Percentiles rank a stretch among this genome's conserved stretches.
Conservation (phyloP, 2,329 filamentous ascomycete species). For the Penicillium sp. region DNA sequence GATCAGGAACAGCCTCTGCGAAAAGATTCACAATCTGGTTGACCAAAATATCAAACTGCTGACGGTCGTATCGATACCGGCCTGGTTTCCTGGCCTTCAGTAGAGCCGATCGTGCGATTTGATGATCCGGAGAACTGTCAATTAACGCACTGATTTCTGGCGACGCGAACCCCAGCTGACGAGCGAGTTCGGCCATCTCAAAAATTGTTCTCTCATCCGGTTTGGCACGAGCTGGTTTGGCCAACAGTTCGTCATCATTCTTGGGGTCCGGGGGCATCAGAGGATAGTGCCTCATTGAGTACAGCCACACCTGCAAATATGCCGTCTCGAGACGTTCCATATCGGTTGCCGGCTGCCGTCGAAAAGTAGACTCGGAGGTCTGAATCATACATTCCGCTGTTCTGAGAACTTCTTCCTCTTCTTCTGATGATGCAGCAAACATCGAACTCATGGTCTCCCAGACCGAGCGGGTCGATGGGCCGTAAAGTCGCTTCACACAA, state of each 20-base stretch:
- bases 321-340: conserved; percentile 13
- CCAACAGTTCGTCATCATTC: conserved; percentile 10
- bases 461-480: not conserved
- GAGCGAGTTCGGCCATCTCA: conserved; percentile 24
- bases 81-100: conserved; percentile 21
- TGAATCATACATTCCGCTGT: conserved; percentile 1
- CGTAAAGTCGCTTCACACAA: conserved; percentile 12
- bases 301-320: conserved; percentile 33
- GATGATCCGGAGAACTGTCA: conserved; percentile 17
- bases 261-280: conserved; percentile 18
- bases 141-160: conserved; percentile 15
- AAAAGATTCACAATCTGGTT: conserved; percentile 20
- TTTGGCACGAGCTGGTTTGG: conserved; percentile 10
- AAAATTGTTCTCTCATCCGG: conserved; percentile 19
- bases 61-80: conserved; percentile 17
- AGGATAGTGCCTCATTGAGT: conserved; percentile 31
- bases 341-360: conserved; percentile 9
- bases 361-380: conserved; percentile 6
- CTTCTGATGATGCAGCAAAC: not conserved
- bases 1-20: conserved; percentile 9
- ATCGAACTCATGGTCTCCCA: not conserved
- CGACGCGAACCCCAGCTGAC: conserved; percentile 19
- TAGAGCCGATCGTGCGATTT: conserved; percentile 18
- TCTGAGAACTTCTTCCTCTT: not conserved
- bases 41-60: conserved; percentile 17